Evolutionary conservation across 1,284 basidiomycete species (phyloP).

Genomic region (Earliella scabrosa): DNA sequence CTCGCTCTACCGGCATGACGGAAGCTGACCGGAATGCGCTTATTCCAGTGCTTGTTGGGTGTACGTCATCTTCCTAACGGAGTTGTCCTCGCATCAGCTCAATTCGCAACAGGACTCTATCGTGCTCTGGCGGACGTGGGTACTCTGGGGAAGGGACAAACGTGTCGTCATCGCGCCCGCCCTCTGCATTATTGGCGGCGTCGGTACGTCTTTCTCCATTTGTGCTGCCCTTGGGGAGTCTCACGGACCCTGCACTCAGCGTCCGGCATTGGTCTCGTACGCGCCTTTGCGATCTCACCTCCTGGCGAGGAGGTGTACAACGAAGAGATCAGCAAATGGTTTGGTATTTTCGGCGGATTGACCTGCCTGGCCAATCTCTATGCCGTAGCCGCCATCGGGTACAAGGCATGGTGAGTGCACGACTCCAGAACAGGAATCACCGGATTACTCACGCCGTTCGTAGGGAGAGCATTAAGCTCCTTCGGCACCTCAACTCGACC

Average conservation of each 20-base stretch:
- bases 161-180: neutral
- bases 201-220: neutral
- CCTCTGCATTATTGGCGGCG: neutral
- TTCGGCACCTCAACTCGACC: neutral
- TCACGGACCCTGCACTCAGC: neutral
- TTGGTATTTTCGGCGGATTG: neutral
- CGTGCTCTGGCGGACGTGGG: slow-evolving; percentile 7
- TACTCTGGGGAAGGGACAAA: neutral
- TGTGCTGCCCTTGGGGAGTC: neutral
- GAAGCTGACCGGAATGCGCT: no score
- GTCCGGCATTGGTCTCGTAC: neutral
- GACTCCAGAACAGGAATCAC: no score
- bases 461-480: neutral
- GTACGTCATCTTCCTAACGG: neutral
- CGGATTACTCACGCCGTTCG: no score
- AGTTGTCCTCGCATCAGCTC: neutral
- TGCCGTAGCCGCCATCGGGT: neutral
- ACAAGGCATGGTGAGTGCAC: slow-evolving; percentile 3
- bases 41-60: neutral
- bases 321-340: neutral
- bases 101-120: neutral
- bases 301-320: neutral
- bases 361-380: slow-evolving; percentile 3
- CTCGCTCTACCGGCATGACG: neutral
- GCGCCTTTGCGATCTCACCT: neutral